Percentiles rank a stretch among this genome's conserved stretches.
Conservation (phyloP, 2,329 filamentous ascomycete species). For the Dendrostoma leiphaemia region DNA sequence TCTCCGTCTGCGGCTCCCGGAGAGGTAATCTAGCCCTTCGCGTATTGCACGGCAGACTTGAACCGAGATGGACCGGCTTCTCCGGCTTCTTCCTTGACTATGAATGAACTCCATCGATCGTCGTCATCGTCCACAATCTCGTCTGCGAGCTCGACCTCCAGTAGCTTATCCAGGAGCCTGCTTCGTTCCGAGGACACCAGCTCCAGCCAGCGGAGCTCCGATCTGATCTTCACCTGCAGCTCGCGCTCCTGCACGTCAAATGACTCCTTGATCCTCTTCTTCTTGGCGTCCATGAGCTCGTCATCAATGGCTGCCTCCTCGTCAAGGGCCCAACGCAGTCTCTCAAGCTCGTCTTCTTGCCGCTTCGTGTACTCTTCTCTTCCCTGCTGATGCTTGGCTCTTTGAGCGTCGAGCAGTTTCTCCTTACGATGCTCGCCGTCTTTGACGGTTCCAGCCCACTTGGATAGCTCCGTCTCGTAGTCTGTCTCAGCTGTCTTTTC, state of each 20-base stretch:
- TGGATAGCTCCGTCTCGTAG: conserved; percentile 38
- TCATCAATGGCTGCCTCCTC: conserved; percentile 39
- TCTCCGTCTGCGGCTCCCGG: not conserved
- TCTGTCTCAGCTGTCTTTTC: conserved; percentile 43
- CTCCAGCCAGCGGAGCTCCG: conserved; percentile 47
- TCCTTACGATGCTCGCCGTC: conserved; percentile 30
- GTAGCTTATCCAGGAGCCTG: conserved; percentile 39
- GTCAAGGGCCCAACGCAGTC: conserved; percentile 33
- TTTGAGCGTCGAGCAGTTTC: conserved; percentile 33
- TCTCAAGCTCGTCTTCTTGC: conserved; percentile 38
- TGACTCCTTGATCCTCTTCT: conserved; percentile 27
- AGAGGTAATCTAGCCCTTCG: not conserved
- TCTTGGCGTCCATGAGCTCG: conserved; percentile 42
- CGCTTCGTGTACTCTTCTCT: conserved; percentile 40
- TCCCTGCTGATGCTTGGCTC: conserved; percentile 39
- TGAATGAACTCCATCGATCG: conserved; percentile 10
- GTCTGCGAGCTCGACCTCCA: conserved; percentile 42
- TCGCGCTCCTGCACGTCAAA: conserved; percentile 30
- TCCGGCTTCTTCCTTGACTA: conserved; percentile 12
- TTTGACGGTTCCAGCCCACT: conserved; percentile 36
- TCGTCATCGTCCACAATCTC: conserved; percentile 22
- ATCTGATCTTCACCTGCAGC: conserved; percentile 32
- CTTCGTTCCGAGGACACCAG: conserved; percentile 43
- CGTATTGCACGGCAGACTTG: not conserved
- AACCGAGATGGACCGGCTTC: conserved; percentile 10